These are phyloP conservation scores for Closterium sp. DNA, from an alignment of 139 green algal genomes.

Conservation along the genomic window DNA sequence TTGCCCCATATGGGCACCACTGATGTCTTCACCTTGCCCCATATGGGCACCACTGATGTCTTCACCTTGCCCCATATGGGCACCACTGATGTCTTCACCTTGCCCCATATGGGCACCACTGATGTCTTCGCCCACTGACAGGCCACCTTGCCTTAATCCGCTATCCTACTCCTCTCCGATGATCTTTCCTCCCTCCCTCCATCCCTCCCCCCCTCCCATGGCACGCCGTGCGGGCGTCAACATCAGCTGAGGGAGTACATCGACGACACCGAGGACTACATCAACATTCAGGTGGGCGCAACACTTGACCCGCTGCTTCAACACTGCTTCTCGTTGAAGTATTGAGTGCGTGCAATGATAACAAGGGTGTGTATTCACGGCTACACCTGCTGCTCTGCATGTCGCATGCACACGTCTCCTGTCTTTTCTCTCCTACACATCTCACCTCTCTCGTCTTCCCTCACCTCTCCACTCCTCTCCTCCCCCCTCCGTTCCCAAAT, in stretches of 20 bases:
- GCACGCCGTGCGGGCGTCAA: background rate
- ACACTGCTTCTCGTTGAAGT: no score
- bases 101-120: no score
- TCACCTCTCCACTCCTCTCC: background rate
- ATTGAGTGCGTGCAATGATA: background rate
- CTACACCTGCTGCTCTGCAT: background rate
- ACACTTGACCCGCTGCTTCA: no score
- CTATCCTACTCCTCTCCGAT: no score
- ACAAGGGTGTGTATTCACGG: no score
- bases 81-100: no score
- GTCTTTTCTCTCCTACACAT: background rate
- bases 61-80: no score
- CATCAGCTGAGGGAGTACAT: constrained; percentile 46
- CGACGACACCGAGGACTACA: constrained; percentile 52
- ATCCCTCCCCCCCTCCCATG: background rate
- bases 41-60: no score
- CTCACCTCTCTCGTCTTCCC: background rate
- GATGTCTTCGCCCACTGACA: no score
- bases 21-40: no score
- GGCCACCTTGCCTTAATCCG: no score
- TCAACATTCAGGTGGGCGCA: constrained; percentile 43
- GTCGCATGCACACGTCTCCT: background rate
- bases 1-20: no score
- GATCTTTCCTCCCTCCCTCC: background rate
- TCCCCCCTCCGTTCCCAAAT: background rate